Percentiles rank a stretch among this genome's conserved stretches.
Conservation (phyloP, 768 basidiomycete species). For the Pleurotus platypus region DNA sequence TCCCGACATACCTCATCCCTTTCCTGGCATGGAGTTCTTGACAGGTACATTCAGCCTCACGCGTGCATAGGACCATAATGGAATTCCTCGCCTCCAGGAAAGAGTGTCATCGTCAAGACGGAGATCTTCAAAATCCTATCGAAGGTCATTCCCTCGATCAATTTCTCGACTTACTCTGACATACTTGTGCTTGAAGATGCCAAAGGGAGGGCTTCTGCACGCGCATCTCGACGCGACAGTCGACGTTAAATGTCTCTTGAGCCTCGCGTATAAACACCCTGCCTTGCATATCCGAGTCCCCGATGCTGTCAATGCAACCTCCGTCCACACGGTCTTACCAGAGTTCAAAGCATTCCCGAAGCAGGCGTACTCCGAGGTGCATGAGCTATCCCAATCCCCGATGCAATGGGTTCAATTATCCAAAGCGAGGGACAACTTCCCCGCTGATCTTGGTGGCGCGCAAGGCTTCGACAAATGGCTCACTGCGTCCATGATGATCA, state of each 20-base stretch:
- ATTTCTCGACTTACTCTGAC: background rate
- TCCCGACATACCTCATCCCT: conserved; percentile 54
- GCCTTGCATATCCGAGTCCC: conserved; percentile 57
- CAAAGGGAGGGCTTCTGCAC: conserved; percentile 75
- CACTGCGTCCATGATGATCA: conserved; percentile 55
- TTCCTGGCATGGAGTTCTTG: conserved; percentile 78
- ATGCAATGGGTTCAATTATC: conserved; percentile 52
- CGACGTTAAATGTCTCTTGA: conserved; percentile 46
- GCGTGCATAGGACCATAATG: background rate
- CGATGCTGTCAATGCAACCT: conserved; percentile 33
- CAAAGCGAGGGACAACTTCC: conserved; percentile 52
- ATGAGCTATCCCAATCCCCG: conserved; percentile 36
- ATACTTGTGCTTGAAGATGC: conserved; percentile 48
- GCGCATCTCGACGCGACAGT: conserved; percentile 75
- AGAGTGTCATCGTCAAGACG: conserved; percentile 55
- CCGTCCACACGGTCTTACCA: conserved; percentile 42
- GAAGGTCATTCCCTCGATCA: conserved; percentile 37
- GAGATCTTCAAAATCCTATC: conserved; percentile 57
- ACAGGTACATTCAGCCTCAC: conserved; percentile 39
- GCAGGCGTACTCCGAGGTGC: conserved; percentile 22
- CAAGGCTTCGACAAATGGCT: conserved; percentile 71
- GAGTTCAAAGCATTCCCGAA: conserved; percentile 48
- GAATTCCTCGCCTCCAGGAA: conserved; percentile 30
- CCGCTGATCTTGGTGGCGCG: conserved; percentile 48
- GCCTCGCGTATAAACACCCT: conserved; percentile 52